Evolutionary conservation across 768 basidiomycete genomes (phyloP).

Genomic region (Rubroboletus satanas): DNA sequence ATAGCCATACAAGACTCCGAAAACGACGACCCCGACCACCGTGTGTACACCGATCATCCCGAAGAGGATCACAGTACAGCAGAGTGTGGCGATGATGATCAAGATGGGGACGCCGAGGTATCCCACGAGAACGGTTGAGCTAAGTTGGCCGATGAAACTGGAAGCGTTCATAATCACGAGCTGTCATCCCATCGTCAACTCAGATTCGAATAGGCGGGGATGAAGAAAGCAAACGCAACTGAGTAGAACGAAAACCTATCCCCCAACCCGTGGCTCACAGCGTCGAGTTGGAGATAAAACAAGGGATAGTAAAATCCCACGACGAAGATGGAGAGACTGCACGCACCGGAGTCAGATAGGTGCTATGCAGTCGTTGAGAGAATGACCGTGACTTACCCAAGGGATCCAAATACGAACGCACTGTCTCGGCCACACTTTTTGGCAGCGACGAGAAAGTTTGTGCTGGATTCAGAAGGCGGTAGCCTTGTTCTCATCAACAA

Average conservation of each 20-base stretch:
- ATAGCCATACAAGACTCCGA: slow-evolving; percentile 48
- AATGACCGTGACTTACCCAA: slow-evolving; percentile 15
- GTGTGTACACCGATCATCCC: slow-evolving; percentile 43
- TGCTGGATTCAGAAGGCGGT: slow-evolving; percentile 29
- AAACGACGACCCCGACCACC: slow-evolving; percentile 37
- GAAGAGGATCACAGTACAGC: slow-evolving; percentile 41
- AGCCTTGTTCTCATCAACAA: slow-evolving; percentile 40
- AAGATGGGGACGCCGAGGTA: slow-evolving; percentile 41
- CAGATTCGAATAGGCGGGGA: background rate
- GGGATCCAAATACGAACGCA: slow-evolving; percentile 28
- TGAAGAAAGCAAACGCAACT: slow-evolving; percentile 31
- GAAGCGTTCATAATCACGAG: slow-evolving; percentile 55
- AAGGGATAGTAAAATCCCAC: slow-evolving; percentile 51
- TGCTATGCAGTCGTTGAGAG: background rate
- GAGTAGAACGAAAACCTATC: slow-evolving; percentile 55
- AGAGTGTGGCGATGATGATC: slow-evolving; percentile 34
- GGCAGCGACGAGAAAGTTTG: slow-evolving; percentile 19
- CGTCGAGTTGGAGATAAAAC: slow-evolving; percentile 58
- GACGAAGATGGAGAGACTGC: slow-evolving; percentile 31
- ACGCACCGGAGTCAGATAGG: background rate
- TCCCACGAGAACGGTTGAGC: slow-evolving; percentile 44
- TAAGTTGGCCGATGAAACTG: slow-evolving; percentile 50
- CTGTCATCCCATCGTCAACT: slow-evolving; percentile 23
- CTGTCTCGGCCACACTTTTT: slow-evolving; percentile 24
- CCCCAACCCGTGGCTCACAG: slow-evolving; percentile 44